phyloP scores from a whole-genome alignment of 371 early-diverging fungal genomes.

The Apophysomyces ossiformis region DNA sequence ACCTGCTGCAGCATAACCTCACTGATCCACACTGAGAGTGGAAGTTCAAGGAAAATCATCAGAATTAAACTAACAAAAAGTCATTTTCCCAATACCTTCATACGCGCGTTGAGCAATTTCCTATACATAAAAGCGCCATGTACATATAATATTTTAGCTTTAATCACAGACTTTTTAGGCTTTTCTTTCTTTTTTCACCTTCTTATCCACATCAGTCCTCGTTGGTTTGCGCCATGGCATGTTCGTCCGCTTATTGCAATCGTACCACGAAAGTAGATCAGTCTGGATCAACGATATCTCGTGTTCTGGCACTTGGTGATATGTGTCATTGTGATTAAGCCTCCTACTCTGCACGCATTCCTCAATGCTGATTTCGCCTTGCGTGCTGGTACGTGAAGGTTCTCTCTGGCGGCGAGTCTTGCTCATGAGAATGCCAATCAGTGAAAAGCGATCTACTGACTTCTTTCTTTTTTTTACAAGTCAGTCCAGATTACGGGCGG shows the following conservation, averaged over 20 bases:
- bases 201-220: constrained; percentile 15
- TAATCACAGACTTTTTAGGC: too few species aligned
- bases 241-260: constrained; percentile 58
- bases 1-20: constrained; percentile 89
- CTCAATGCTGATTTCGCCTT: constrained; percentile 26
- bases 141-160: constrained; percentile 16
- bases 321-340: constrained; percentile 33
- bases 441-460: not conserved
- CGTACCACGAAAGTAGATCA: constrained; percentile 69
- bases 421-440: not conserved
- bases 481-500: too few species aligned
- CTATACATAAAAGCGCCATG: constrained; percentile 15
- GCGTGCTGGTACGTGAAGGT: not conserved
- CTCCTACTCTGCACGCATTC: constrained; percentile 39
- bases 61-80: not conserved
- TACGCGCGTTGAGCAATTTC: constrained; percentile 66
- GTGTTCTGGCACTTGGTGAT: constrained; percentile 31
- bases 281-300: constrained; percentile 46
- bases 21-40: constrained; percentile 70
- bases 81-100: constrained; percentile 45
- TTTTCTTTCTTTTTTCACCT: not conserved
- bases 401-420: not conserved
- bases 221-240: constrained; percentile 75
- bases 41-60: too few species aligned
- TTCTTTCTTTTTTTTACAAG: not conserved